These are phyloP conservation scores for Brassica incana DNA, from an alignment of 345 rosid species.

Conservation along the genomic window DNA sequence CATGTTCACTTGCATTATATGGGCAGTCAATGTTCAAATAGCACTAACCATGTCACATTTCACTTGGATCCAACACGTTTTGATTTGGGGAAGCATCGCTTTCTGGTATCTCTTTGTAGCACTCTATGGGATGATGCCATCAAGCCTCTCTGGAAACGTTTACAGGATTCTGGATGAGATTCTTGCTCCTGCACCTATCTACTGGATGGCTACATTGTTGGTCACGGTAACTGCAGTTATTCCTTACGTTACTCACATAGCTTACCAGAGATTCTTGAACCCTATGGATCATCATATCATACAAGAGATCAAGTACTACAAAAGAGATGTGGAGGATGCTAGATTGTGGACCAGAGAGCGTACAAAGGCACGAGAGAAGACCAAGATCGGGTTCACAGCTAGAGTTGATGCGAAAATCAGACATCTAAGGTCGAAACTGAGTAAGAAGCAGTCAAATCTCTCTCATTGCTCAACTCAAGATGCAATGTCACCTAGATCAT, in stretches of 20 bases:
- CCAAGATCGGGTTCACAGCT: constrained; percentile 92
- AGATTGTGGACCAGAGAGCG: constrained; percentile 87
- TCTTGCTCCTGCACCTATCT: constrained; percentile 78
- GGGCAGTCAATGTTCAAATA: constrained; percentile 88
- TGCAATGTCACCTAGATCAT: constrained; percentile 43
- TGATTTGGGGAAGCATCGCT: constrained; percentile 83
- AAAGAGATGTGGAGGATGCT: constrained; percentile 71
- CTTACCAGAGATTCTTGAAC: constrained; percentile 71
- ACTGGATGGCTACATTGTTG: constrained; percentile 68
- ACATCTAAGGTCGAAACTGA: constrained; percentile 61
- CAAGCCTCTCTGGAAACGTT: constrained; percentile 56
- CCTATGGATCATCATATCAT: constrained; percentile 95
- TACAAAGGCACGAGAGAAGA: constrained; percentile 82
- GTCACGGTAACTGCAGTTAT: constrained; percentile 65
- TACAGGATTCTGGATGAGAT: constrained; percentile 71
- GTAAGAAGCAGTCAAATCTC: constrained; percentile 56
- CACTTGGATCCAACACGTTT: constrained; percentile 92
- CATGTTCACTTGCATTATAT: constrained; percentile 91
- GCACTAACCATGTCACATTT: constrained; percentile 91
- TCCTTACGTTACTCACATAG: constrained; percentile 61
- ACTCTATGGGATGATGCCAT: constrained; percentile 62
- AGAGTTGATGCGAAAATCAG: constrained; percentile 95
- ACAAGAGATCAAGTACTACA: constrained; percentile 88
- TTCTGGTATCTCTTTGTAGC: constrained; percentile 78
- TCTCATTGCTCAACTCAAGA: constrained; percentile 39